Evolutionary conservation across 352 stramenopile genomes (phyloP), one percentile per base, ranked within the genome.

Genomic region (Phytopythium montanum): DNA sequence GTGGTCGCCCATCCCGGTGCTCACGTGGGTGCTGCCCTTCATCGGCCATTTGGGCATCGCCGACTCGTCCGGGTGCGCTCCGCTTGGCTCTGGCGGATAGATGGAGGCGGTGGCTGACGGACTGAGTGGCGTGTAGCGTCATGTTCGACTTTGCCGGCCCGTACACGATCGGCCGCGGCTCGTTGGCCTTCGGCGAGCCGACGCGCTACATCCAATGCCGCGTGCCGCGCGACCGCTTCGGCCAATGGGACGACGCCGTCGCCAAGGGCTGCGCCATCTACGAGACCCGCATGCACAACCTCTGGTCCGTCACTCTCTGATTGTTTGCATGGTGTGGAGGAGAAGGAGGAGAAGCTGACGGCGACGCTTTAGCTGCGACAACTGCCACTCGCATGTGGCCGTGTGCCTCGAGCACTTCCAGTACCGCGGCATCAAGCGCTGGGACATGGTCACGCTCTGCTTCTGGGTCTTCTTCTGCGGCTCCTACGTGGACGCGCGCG

Each of bases 331-430:
- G 4, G 13, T n/a, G 9, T 56, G 13, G 33, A 38, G 9, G 31
- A 34, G 31, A 0, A 38, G 33, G 39, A 52, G n/a, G 12, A 16
- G 21, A 12, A 13, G 31, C 7, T 14, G 33, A 5, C 50, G 26
- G n/a, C 49, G 25, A 9, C 1, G 7, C 3, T 31, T 34, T 10
- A 85, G 74, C 65, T 98, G 94, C 69, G 94, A 98, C 73, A 99
- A 99, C 75, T 99, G 96, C 70, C 96, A 99, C 75, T 98, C 92
- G 29, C 96, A 99, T 64, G 95, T 99, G 18, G 94, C 90, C 19
- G 75, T 76, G 59, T 92, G 84, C 59, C 71, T 93, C 26, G 78
- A 93, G 42, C 74, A 75, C 62, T 60, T 73, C n/a, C 45, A 60
- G 23, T 90, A 90, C 56, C 65, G 62, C 2, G 79, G 80, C 46